Evolutionary conservation across 2,329 filamentous ascomycete genomes (phyloP), one percentile per base, ranked within the genome.

Genomic region (Decorospora gaudefroyi): DNA sequence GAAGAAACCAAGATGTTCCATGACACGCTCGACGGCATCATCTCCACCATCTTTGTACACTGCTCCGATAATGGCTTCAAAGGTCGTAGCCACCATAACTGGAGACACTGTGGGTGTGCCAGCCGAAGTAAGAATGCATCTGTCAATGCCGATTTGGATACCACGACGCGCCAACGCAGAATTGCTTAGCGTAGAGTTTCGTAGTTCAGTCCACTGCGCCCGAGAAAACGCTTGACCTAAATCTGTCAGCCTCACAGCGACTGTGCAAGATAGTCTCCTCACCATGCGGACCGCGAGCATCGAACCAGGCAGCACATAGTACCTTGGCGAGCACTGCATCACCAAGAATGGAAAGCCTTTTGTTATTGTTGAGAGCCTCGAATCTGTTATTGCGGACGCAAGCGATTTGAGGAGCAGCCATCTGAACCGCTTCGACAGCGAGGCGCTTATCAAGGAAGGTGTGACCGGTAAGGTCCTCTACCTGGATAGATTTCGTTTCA

Each of bases 31-130:
- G 4, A 42, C 34, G 8, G 51, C 49, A 4, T 22, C 36, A n/a
- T 54, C 35, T 2, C 52, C 49, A 18, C 56, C 61, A 29, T 72
- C 69, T 2, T 60, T 21, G 16, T 52, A 64, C 6, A 64, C 60
- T 6, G 67, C 70, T 3, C 66, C 68, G n/a, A 71, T 26, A n/a
- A 72, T 42, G 10, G 68, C 68, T 39, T 69, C 61, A 1, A 72
- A 42, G 0, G 65, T 61, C 3, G 50, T 59, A 1, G 67, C 64
- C 53, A 68, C 64, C 11, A 61, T 52, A 1, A 38, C 46, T 0
- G 32, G 16, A 1, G 59, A 58, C 4, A 45, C 12, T 0, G 3
- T 11, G 11, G n/a, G n/a, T 3, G 22, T 40, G 3, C 33, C 38
- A 3, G 27, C 16, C 22, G 41, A 35, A 4, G 8, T 34, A 28